A percentile compares a stretch with the other conserved stretches of the same genome.
These are phyloP conservation scores for Pisolithus thermaeus DNA, from an alignment of 1,284 basidiomycete species.

Conservation along the genomic window DNA sequence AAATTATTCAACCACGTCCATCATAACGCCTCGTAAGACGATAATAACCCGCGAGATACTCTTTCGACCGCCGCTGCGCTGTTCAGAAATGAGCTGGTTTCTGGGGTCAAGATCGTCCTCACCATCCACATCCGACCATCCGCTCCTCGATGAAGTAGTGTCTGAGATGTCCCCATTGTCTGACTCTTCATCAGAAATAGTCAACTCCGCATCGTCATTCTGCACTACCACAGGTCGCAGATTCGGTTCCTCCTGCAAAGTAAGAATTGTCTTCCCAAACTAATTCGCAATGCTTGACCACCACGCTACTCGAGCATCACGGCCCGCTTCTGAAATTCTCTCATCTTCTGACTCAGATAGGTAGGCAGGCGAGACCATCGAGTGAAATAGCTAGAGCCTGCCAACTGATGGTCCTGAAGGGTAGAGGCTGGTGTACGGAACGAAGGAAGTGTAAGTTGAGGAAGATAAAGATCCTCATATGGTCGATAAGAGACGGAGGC, in stretches of 20 bases:
- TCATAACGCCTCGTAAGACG: constrained; percentile 30
- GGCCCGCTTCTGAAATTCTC: constrained; percentile 53
- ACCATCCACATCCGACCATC: constrained; percentile 42
- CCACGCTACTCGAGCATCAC: constrained; percentile 65
- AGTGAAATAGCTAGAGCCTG: constrained; percentile 6
- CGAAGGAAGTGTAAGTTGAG: constrained; percentile 42
- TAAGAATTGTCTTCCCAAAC: constrained; percentile 1
- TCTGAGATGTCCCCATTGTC: constrained; percentile 66
- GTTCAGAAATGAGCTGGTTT: constrained; percentile 8
- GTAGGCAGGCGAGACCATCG: constrained; percentile 27
- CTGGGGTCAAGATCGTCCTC: constrained; percentile 3
- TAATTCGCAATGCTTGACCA: constrained; percentile 4
- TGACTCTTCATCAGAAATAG: constrained; percentile 68
- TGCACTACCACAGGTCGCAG: constrained; percentile 28
- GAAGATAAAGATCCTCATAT: constrained; percentile 51
- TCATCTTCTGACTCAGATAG: constrained; percentile 64
- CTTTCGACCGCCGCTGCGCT: constrained; percentile 14
- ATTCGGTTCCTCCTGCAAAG: constrained; percentile 46
- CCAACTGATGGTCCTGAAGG: constrained; percentile 6
- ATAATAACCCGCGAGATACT: constrained; percentile 20
- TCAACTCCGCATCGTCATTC: constrained; percentile 41
- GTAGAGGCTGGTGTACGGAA: constrained; percentile 10
- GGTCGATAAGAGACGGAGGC: constrained; percentile 22
- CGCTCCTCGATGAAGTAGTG: constrained; percentile 45
- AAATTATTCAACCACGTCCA: constrained; percentile 21